Base-by-base conservation (phyloP, 2,329 filamentous ascomycete genomes). In the Phialemoniopsis sp. region DNA sequence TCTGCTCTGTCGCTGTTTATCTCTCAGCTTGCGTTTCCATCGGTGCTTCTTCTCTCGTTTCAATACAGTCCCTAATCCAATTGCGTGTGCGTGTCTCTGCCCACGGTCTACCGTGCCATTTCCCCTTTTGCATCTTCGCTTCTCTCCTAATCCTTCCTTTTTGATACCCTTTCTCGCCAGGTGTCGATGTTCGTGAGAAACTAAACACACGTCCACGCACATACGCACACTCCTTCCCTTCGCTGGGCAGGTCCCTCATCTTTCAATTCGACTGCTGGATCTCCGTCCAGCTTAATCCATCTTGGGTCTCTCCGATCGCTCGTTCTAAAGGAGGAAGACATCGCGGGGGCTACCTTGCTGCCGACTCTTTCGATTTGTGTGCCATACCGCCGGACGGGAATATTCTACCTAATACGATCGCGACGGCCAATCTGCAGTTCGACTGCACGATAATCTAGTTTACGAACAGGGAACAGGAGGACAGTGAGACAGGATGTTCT, bases 401-500 rank as follows among this genome's bases (percentile, higher is more conserved):
- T 43, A 17, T 42, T 34, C 21, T n/a, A 33, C 9, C 29, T 18
- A 13, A 13, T 29, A 4, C 17, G 15, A 4, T 13, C 18, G 13
- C 9, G 10, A 16, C 17, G 9, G 10, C 13, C 32, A 13, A 19
- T 30, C 12, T 26, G 12, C 28, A 29, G 12, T 33, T 34, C 38
- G 19, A 29, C 32, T 14, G 15, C 19, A 32, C 38, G 15, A 29
- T 12, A 10, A 36, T 10, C 16, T 16, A 32, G 34, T 16, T 15
- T 4, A 12, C 32, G 34, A 26, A 15, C 12, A 4, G 14, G 10
- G 4, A n/a, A 13, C 35, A 21, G 28, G 15, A 12, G 28, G 19
- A n/a, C 4, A 4, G 39, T 12, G 17, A 29, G 10, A 12, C 50
- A 58, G 44, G 21, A 68, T 69, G 66, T 43, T 62, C 44, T 62